Conservation (phyloP, 1,284 basidiomycete genomes). For the Malassezia furfur region DNA sequence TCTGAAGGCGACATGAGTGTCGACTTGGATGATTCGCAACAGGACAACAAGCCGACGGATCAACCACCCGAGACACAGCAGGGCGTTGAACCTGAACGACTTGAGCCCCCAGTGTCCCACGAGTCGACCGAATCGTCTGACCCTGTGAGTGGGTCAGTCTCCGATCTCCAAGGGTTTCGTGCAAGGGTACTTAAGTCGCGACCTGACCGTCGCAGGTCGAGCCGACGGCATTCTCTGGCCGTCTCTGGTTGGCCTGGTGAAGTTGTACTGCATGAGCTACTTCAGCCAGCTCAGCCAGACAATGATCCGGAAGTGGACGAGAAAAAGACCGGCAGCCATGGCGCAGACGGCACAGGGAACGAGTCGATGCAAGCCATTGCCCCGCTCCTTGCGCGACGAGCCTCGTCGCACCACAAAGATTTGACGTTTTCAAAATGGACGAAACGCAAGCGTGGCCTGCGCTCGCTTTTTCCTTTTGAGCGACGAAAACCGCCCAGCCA, state of each 20-base stretch:
- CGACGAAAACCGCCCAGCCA: neutral
- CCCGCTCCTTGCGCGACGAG: neutral
- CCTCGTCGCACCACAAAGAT: neutral
- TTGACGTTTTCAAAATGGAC: neutral
- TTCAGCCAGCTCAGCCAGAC: too few species aligned
- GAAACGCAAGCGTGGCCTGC: neutral
- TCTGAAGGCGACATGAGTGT: neutral
- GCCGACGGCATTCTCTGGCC: conserved; percentile 7
- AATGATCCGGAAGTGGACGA: too few species aligned
- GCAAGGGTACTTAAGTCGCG: conserved; percentile 1
- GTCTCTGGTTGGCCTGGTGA: conserved; percentile 3
- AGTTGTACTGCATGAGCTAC: too few species aligned
- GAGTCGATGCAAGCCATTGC: neutral
- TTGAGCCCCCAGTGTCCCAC: neutral
- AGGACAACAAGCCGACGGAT: neutral
- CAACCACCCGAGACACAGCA: neutral
- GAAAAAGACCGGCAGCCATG: too few species aligned
- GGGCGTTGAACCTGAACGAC: too few species aligned
- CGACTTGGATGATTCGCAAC: neutral
- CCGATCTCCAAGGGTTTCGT: conserved; percentile 3
- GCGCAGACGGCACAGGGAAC: neutral
- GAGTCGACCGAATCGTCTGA: neutral
- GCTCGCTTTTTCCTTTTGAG: neutral
- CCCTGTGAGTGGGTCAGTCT: neutral
- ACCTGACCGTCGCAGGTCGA: neutral